Base-by-base conservation (phyloP, 106 monocot species). In the Acorus calamus region DNA sequence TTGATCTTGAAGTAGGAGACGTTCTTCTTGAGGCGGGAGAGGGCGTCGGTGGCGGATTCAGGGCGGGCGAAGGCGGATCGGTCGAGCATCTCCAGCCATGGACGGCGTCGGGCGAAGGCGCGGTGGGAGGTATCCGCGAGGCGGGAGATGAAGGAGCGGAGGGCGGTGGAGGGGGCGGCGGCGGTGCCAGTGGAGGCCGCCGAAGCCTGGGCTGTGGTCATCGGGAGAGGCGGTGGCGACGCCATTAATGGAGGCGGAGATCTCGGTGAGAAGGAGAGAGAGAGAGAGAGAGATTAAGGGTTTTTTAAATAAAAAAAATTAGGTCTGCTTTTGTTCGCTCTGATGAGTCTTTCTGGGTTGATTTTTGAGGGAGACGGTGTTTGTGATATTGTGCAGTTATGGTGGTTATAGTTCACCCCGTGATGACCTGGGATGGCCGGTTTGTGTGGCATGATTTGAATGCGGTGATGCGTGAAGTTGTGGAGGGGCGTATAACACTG, bases 1-100 rank as follows among this genome's bases (percentile, higher is more conserved):
- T 83, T 83, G 63, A 78, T 64, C 44, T 68, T 65, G 75, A 83
- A 83, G 63, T 83, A 83, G 65, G 68, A 42, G 63, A 78, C 67
- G 67, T 83, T 83, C 14, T 69, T 70, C 4, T 71, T 70, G 75
- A 83, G 14, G 43, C 83, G 83, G 71, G 71, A 62, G 11, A 42
- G 14, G 50, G 81, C 81, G 14, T 76, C 72, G 49, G 76, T 48
- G 49, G 68, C 28, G 50, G 73, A 62, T 41, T 83, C 83, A 11
- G 83, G 83, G 9, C 75, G 78, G 11, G 78, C 52, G 71, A 83
- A 71, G 71, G 83, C 69, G 63, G 78, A 68, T 12, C 71, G 78
- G 66, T 83, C 77, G 49, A 75, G 44, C 59, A 83, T 78, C 55
- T 83, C 83, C 48, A 56, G 46, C 83, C 83, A 83, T 7, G 76